Evolutionary conservation across 2,329 filamentous ascomycete species (phyloP), one percentile per base, ranked within the genome.

Genomic region (Colletotrichum sp.): DNA sequence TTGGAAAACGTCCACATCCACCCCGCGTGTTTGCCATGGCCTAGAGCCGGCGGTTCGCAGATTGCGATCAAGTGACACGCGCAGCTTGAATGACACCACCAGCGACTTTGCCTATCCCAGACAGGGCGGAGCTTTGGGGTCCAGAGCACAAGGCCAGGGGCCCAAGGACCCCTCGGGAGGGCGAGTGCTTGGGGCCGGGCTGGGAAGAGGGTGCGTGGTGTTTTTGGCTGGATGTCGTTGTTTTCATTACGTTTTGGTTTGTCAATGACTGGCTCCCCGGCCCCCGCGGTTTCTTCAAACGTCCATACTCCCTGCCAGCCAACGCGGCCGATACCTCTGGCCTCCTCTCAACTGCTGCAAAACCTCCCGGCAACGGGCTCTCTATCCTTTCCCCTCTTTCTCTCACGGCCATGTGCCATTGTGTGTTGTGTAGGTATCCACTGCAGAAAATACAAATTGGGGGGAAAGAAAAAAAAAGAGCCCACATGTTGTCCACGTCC

Each of bases 171-270:
- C 44, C 19, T 48, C 44, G 32, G 52, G 27, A 34, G 52, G 57
- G 57, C 55, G 67, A n/a, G 22, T 52, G 57, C 61, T 52, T 19
- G 70, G 36, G n/a, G 27, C 34, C n/a, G 22, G 55, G 15, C 55
- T 59, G 22, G 8, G 55, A n/a, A 16, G 27, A 25, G 36, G 22
- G 52, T 63, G 64, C 70, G 61, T 71, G 72, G 69, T 75, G 73
- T 44, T 72, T 75, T 75, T 71, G 39, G 70, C 69, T 72, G 69
- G 73, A 64, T 68, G 63, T 75, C 61, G 57, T 73, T 59, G 63
- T 78, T 78, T 78, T 70, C 71, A 78, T 78, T 78, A 78, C 77
- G 77, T 78, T 70, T 71, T 71, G 34, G 69, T 78, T 77, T 67
- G 68, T 55, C n/a, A 78, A 77, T 66, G 68, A 63, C 65, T 61